Conservation (phyloP, 306 rosid species). For the Vigna nakashimae region DNA sequence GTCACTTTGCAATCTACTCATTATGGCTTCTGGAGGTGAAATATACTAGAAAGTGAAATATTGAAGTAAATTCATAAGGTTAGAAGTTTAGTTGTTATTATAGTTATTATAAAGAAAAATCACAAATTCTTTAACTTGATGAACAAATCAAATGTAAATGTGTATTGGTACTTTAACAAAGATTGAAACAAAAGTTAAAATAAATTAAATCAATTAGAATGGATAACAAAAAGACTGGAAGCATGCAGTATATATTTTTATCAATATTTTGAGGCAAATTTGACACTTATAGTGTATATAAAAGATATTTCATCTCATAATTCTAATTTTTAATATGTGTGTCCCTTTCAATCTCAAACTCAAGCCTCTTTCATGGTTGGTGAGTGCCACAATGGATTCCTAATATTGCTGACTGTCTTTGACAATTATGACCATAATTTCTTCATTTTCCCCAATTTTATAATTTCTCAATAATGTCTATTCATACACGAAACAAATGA, state of each 20-base stretch:
- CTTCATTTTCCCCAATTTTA: neutral
- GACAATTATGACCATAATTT: constrained; percentile 34
- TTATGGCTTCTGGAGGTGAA: constrained; percentile 1
- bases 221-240: neutral
- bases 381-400: constrained; percentile 40
- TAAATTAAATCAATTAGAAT: no score
- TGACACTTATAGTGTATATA: neutral
- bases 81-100: no score
- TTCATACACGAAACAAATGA: constrained; percentile 33
- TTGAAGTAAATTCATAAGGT: no score
- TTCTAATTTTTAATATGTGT: neutral
- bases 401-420: constrained; percentile 43
- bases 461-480: neutral
- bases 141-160: no score
- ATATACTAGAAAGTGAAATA: no score
- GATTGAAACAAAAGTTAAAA: no score
- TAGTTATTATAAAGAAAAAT: no score
- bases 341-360: constrained; percentile 49
- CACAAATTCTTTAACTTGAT: no score
- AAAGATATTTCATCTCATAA: neutral
- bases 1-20: constrained; percentile 15
- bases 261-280: neutral
- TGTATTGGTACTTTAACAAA: no score
- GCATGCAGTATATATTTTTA: neutral
- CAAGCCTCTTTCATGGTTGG: constrained; percentile 50